These are phyloP conservation scores for Piromyces finnis DNA, from an alignment of 192 early-diverging fungal species.

Conservation along the genomic window DNA sequence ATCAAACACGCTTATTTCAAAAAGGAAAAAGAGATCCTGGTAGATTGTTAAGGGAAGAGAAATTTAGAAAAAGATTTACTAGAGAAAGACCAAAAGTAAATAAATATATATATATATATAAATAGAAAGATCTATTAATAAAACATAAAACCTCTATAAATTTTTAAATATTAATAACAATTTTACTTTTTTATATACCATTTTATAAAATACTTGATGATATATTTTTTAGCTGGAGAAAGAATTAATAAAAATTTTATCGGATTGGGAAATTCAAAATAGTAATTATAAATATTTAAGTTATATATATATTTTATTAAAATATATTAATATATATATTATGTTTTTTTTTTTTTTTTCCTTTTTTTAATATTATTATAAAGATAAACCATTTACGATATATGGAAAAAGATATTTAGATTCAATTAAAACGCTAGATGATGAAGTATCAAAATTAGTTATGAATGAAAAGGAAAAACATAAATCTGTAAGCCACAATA, in stretches of 20 bases:
- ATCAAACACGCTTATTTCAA: neutral
- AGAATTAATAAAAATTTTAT: neutral
- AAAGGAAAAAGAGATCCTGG: neutral
- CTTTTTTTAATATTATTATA: too few relatives aligned
- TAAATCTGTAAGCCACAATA: neutral
- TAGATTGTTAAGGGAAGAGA: neutral
- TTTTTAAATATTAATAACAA: too few relatives aligned
- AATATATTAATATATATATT: too few relatives aligned
- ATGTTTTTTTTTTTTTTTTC: neutral
- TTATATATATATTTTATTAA: too few relatives aligned
- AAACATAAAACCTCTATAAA: too few relatives aligned
- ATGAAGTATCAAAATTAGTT: neutral
- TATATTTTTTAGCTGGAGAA: neutral
- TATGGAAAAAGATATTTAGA: neutral
- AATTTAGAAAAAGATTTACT: neutral
- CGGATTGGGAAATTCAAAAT: neutral
- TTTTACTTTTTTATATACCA: too few relatives aligned
- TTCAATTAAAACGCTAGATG: neutral
- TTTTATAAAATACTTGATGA: too few relatives aligned
- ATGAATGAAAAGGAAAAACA: neutral
- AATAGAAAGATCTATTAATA: too few relatives aligned
- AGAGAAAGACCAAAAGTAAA: neutral
- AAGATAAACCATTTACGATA: neutral
- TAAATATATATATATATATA: neutral
- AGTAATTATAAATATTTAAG: too few relatives aligned